Base-by-base conservation (phyloP, 495 filamentous ascomycete species). In the Astrothelium subdiscretum region DNA sequence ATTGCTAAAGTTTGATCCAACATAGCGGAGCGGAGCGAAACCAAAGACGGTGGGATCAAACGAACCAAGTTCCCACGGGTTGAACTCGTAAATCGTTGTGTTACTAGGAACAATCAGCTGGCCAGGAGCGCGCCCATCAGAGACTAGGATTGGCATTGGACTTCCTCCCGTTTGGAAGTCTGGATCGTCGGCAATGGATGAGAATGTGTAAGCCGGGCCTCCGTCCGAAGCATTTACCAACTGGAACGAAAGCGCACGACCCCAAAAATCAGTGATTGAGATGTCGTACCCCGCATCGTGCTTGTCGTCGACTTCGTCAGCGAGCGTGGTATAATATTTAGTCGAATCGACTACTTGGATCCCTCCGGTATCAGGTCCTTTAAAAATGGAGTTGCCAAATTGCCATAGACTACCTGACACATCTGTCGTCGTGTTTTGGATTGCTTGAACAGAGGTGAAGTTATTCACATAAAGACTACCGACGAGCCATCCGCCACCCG, bases 201-300 rank as follows among this genome's bases (percentile, higher is more conserved):
- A 95, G 77, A 85, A 97, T 18, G 94, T 97, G 68, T 88, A 90
- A 4, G 78, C 79, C 29, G 87, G 83, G 0, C 90, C 92, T 27
- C 94, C 92, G 64, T 90, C 74, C 15, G 79, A 78, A 31, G 79
- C 88, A 71, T 92, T 87, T 69, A 96, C 81, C 61, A 97, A 81
- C 70, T 97, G 94, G 67, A 85, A 91, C 27, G 86, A 85, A 24
- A 97, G 78, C 13, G 86, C 88, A 32, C 91, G 86, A 3, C 79
- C 83, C 92, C 92, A 96, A 68, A 90, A 90, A 75, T 97, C 92
- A 0, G 94, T 96, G 62, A 97, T 78, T 1, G 88, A 85, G 31
- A 79, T 81, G 42, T 90, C 79, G 73, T 84, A 95, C 5, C 88
- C 88, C 20, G 88, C 89, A 38, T 87, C 70, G 5, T 66, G 57